Evolutionary conservation across 805 yeast species (phyloP).

Genomic region (Debaryomyces maramus): DNA sequence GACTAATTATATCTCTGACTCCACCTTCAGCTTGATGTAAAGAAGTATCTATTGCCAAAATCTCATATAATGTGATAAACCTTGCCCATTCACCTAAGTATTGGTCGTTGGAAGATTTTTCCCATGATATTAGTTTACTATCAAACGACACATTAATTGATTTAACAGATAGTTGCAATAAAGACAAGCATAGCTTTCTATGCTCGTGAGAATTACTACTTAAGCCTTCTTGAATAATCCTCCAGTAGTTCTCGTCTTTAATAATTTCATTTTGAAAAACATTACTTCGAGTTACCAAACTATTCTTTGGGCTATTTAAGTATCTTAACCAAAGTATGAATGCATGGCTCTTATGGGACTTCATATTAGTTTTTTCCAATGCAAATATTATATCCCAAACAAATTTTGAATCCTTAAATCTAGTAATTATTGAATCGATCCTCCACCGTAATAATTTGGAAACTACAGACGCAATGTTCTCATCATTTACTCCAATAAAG

Average conservation of each 20-base stretch:
- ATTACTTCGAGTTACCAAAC: constrained; percentile 6
- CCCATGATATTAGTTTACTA: constrained; percentile 46
- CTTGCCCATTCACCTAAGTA: constrained; percentile 64
- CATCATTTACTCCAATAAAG: constrained; percentile 20
- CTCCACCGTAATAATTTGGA: constrained; percentile 57
- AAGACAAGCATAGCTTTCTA: constrained; percentile 66
- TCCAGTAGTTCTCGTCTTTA: constrained; percentile 51
- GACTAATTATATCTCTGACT: constrained; percentile 53
- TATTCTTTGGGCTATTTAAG: constrained; percentile 28
- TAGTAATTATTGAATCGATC: constrained; percentile 28
- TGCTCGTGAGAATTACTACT: constrained; percentile 60
- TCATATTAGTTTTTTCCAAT: constrained; percentile 27
- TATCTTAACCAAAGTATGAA: constrained; percentile 58
- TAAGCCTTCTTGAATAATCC: constrained; percentile 53
- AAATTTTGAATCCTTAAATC: constrained; percentile 15
- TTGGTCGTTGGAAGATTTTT: constrained; percentile 19
- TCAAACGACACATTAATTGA: constrained; percentile 37
- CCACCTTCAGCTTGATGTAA: constrained; percentile 85
- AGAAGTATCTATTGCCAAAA: constrained; percentile 81
- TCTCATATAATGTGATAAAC: constrained; percentile 73
- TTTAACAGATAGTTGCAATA: constrained; percentile 61
- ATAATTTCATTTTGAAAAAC: constrained; percentile 29
- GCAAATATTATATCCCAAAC: constrained; percentile 50
- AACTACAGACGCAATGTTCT: constrained; percentile 33
- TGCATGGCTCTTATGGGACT: constrained; percentile 38